Evolutionary conservation across 371 early-diverging fungal genomes (phyloP).

Genomic region (Mucor plumbeus): DNA sequence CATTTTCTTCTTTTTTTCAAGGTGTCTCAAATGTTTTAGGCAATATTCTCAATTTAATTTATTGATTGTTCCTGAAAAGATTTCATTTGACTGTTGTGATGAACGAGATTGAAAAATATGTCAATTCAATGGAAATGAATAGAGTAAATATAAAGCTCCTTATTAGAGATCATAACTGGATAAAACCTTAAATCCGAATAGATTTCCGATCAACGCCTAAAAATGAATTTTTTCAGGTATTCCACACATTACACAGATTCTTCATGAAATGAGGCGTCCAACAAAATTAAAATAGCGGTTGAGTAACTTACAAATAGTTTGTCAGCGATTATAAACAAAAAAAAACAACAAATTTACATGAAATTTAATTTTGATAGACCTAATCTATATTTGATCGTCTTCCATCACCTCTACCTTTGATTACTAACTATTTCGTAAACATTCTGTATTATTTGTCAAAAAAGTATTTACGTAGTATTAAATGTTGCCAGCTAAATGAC

Average conservation of each 20-base stretch:
- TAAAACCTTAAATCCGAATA: neutral
- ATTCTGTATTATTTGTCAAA: neutral
- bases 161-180: too few species aligned
- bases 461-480: neutral
- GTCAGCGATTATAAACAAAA: neutral
- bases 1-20: neutral
- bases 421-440: neutral
- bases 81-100: too few species aligned
- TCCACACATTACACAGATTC: neutral
- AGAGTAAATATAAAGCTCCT: too few species aligned
- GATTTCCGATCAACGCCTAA: neutral
- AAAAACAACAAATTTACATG: neutral
- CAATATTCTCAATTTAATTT: neutral
- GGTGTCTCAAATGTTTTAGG: neutral
- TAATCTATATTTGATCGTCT: neutral
- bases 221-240: too few species aligned
- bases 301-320: neutral
- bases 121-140: too few species aligned
- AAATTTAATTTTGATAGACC: neutral
- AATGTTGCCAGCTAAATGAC: neutral
- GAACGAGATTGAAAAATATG: too few species aligned
- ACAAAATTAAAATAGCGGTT: neutral
- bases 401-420: neutral
- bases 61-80: neutral
- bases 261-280: neutral